Percentiles rank a stretch among this genome's conserved stretches.
phyloP scores from a whole-genome alignment of 495 filamentous ascomycete genomes.

The Entonaema liquescens region DNA sequence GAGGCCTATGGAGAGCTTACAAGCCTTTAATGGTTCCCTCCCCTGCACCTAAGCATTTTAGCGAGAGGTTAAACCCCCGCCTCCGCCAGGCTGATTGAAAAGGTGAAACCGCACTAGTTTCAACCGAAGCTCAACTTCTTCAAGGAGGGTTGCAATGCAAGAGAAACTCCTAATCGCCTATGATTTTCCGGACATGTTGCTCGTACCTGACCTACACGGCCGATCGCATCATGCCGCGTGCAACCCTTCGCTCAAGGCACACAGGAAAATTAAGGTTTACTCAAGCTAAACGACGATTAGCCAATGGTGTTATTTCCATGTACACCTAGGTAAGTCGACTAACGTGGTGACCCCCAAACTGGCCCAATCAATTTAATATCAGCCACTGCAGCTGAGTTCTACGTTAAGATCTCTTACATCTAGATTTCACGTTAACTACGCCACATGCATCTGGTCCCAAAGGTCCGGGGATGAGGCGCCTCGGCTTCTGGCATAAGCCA shows the following conservation, averaged over 20 bases:
- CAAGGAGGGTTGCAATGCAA: not conserved
- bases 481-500: not conserved
- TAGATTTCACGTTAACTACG: not conserved
- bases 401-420: not conserved
- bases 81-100: conserved; percentile 20
- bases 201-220: not conserved
- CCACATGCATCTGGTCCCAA: not conserved
- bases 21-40: conserved; percentile 19
- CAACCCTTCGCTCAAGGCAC: not conserved
- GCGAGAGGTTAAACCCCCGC: conserved; percentile 33
- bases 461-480: not conserved
- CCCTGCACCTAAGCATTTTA: conserved; percentile 21
- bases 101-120: conserved; percentile 39
- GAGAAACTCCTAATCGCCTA: not conserved
- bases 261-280: conserved; percentile 10
- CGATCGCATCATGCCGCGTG: not conserved
- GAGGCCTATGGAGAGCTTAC: conserved; percentile 6
- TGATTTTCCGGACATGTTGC: not conserved
- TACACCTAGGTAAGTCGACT: not conserved
- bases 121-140: conserved; percentile 23
- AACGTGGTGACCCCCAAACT: not conserved
- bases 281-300: not conserved
- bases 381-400: conserved; percentile 6
- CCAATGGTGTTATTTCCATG: conserved; percentile 2
- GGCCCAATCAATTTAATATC: conserved; percentile 12